Evolutionary conservation across 352 stramenopile genomes (phyloP), one percentile per base, ranked within the genome.

Genomic region (Globisporangium uncinulatum): DNA sequence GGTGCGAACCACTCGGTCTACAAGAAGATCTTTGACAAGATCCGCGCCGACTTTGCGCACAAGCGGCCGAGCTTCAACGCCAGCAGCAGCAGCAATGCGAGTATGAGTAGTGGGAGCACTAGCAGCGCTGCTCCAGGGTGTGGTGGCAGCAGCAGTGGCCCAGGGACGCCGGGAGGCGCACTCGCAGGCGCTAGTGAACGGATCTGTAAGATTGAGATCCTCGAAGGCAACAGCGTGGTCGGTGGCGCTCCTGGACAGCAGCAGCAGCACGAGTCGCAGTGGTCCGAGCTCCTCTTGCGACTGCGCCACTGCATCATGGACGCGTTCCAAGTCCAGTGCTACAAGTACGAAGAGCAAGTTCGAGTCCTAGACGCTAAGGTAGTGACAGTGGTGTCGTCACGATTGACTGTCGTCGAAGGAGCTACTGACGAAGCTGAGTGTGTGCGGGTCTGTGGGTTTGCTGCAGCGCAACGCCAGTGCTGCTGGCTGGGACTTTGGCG

Each of bases 161-260:
- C 43, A 3, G 43, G 43, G 1, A 29, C 43, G 19, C 43, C 43
- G n/a, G 43, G 43, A 1, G 19, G 21, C 7, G 21, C 20, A 17
- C 45, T 59, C 39, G 31, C n/a, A 4, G 43, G 54, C 15, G 34
- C 67, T 4, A 60, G 63, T 13, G 83, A 94, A 41, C 63, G 78
- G n/a, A 83, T 92, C 51, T 94, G 81, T 65, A 92, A 94, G 62
- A 86, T 94, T 44, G 83, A 92, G 51, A 86, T 76, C 19, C 61
- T 94, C 19, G 79, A 92, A 32, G 81, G 79, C 42, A 74, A 72
- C 52, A 92, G 79, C 61, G 66, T 89, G 19, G 51, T 88, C 4
- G 83, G 74, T 47, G 59, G 64, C 6, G 62, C 70, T 0, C 64
- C 62, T 6, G 65, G 65, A 3, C 73, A 89, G 57, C 81, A 91